phyloP scores from a whole-genome alignment of 306 rosid species.

The Astragalus membranaceus region DNA sequence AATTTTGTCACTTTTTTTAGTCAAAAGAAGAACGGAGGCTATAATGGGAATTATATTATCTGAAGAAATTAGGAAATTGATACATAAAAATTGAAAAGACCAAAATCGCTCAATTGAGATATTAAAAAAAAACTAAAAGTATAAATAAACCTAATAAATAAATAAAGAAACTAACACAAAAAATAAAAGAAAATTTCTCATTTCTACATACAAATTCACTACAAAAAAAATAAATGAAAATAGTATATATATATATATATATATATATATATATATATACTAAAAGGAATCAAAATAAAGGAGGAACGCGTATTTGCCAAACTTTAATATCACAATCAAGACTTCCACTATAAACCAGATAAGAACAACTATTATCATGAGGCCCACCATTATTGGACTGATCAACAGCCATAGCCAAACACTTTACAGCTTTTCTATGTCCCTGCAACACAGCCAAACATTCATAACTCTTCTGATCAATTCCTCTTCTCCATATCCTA shows the following conservation, averaged over 20 bases:
- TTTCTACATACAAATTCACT: neutral
- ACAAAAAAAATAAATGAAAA: neutral
- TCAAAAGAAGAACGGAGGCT: neutral
- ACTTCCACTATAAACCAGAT: slow-evolving; percentile 53
- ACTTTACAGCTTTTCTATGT: slow-evolving; percentile 52
- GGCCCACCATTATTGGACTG: slow-evolving; percentile 1
- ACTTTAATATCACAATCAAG: slow-evolving; percentile 58
- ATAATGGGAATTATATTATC: neutral
- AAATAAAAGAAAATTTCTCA: neutral
- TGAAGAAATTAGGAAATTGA: neutral
- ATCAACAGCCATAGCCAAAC: slow-evolving; percentile 33
- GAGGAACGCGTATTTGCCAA: slow-evolving; percentile 47
- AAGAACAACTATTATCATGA: slow-evolving; percentile 16
- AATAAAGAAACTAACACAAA: neutral
- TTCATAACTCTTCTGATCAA: slow-evolving; percentile 17
- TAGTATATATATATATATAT: too few species aligned
- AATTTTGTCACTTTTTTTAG: neutral
- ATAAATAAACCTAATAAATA: too few species aligned
- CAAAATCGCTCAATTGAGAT: too few species aligned
- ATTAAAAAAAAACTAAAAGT: too few species aligned
- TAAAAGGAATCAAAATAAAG: slow-evolving; percentile 10
- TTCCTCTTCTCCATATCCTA: slow-evolving; percentile 60
- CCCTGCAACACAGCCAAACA: slow-evolving; percentile 64
- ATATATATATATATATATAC: too few species aligned
- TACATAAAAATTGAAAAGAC: too few species aligned